phyloP scores from a whole-genome alignment of 1,139 yeast species.

The Ogataea hybrid region DNA sequence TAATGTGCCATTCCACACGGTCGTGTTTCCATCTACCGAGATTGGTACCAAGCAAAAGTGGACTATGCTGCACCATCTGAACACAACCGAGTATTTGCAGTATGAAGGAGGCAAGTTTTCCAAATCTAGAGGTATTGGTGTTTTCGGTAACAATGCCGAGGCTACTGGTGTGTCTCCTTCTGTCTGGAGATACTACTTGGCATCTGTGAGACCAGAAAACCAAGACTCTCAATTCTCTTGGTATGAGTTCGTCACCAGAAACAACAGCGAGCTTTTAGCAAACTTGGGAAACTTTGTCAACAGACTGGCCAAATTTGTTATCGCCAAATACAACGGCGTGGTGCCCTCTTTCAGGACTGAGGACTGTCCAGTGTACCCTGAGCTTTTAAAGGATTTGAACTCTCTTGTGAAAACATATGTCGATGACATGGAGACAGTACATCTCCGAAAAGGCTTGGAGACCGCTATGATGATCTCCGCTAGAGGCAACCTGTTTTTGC shows the following conservation, averaged over 20 bases:
- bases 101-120: conserved; percentile 98
- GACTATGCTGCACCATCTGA: conserved; percentile 89
- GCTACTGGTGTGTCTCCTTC: conserved; percentile 89
- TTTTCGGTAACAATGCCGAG: conserved; percentile 95
- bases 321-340: conserved; percentile 89
- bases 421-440: conserved; percentile 73
- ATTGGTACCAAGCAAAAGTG: conserved; percentile 85
- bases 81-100: conserved; percentile 94
- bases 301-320: conserved; percentile 85
- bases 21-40: conserved; percentile 91
- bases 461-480: conserved; percentile 88
- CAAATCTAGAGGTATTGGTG: conserved; percentile 95
- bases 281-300: conserved; percentile 96
- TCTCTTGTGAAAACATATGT: conserved; percentile 58
- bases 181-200: conserved; percentile 96
- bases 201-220: conserved; percentile 90
- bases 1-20: conserved; percentile 98
- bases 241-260: conserved; percentile 92
- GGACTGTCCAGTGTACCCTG: conserved; percentile 44
- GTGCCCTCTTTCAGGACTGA: conserved; percentile 60
- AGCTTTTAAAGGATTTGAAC: conserved; percentile 59
- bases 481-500: conserved; percentile 92
- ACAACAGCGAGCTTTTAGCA: conserved; percentile 89
- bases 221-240: conserved; percentile 97
- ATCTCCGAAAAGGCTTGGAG: conserved; percentile 86